Conservation (phyloP, 495 filamentous ascomycete species). For the Neurospora sp. region DNA sequence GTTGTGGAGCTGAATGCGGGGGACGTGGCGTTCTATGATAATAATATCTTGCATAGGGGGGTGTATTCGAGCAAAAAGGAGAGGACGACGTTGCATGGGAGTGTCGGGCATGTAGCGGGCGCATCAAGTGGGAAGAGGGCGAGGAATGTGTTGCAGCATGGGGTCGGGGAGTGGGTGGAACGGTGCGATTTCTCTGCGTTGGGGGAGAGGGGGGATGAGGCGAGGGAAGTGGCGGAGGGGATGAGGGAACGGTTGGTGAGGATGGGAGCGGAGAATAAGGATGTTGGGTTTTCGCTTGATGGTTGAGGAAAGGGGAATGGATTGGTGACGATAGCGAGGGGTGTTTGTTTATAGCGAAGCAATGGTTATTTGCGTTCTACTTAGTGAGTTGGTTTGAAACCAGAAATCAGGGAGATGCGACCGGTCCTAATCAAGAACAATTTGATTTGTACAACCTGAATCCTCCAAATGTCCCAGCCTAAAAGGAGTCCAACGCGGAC, state of each 20-base stretch:
- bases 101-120: constrained; percentile 58
- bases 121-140: constrained; percentile 54
- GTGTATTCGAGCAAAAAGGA: constrained; percentile 54
- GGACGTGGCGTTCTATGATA: constrained; percentile 77
- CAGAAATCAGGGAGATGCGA: background rate
- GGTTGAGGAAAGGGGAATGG: constrained; percentile 13
- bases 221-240: constrained; percentile 42
- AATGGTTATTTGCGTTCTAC: background rate
- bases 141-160: constrained; percentile 79
- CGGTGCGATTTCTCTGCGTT: constrained; percentile 42
- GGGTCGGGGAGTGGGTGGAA: constrained; percentile 64
- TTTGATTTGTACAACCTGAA: background rate
- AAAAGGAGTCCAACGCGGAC: background rate
- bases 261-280: constrained; percentile 47
- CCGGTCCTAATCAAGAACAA: background rate
- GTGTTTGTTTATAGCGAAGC: background rate
- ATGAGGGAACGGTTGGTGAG: constrained; percentile 45
- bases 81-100: constrained; percentile 73
- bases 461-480: background rate
- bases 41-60: constrained; percentile 76
- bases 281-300: constrained; percentile 44
- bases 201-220: constrained; percentile 28
- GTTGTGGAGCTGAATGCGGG: constrained; percentile 56
- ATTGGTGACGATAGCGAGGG: background rate
- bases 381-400: background rate